Conservation (phyloP, 2,329 filamentous ascomycete species). For the Capronia coronata region DNA sequence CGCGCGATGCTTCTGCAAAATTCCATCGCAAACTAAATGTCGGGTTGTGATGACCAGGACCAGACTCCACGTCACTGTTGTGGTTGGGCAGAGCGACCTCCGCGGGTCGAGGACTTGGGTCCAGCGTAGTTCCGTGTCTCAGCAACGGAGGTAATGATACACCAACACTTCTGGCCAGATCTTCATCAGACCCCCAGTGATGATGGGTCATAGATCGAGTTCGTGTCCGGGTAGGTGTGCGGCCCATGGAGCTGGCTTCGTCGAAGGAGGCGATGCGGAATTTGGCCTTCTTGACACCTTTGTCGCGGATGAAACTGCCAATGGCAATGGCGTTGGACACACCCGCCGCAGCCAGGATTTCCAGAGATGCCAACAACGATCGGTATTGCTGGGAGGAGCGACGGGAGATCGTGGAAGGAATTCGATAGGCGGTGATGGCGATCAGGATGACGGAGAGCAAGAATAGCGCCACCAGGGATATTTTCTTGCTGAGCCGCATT, state of each 20-base stretch:
- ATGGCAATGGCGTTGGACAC: slow-evolving; percentile 85
- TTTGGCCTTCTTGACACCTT: slow-evolving; percentile 81
- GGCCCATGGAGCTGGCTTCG: slow-evolving; percentile 35
- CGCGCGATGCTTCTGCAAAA: slow-evolving; percentile 18
- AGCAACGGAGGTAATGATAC: slow-evolving; percentile 56
- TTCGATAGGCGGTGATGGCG: slow-evolving; percentile 69
- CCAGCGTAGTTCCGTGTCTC: slow-evolving; percentile 29
- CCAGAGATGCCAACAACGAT: slow-evolving; percentile 80
- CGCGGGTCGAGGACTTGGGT: slow-evolving; percentile 15
- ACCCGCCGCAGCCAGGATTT: slow-evolving; percentile 79
- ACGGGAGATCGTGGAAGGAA: slow-evolving; percentile 67
- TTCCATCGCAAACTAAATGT: slow-evolving; percentile 23
- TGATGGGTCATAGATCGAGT: slow-evolving; percentile 59
- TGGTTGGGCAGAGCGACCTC: slow-evolving; percentile 14
- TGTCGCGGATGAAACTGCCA: slow-evolving; percentile 85
- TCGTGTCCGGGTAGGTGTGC: slow-evolving; percentile 33
- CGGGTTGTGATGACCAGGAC: slow-evolving; percentile 29
- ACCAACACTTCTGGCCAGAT: slow-evolving; percentile 74
- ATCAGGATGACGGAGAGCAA: slow-evolving; percentile 76
- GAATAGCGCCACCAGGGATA: slow-evolving; percentile 74
- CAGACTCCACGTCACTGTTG: slow-evolving; percentile 15
- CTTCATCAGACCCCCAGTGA: slow-evolving; percentile 84
- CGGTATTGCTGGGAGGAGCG: slow-evolving; percentile 76
- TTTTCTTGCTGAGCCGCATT: slow-evolving; percentile 69
- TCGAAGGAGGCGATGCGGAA: slow-evolving; percentile 54